These are phyloP conservation scores for Graphilbum fragrans DNA, from an alignment of 2,329 filamentous ascomycete genomes.

Conservation along the genomic window DNA sequence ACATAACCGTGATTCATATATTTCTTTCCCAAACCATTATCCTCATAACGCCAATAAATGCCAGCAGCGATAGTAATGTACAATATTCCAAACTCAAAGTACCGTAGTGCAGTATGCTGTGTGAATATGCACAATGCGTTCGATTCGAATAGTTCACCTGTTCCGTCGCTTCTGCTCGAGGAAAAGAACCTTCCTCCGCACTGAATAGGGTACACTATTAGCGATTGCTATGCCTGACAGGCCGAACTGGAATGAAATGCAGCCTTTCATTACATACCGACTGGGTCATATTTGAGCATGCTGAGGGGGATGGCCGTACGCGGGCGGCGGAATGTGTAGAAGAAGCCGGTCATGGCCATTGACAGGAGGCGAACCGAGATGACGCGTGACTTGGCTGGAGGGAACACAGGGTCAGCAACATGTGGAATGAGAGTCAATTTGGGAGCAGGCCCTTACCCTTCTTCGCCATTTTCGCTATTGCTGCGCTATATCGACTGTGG, in stretches of 20 bases:
- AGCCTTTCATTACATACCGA: slow-evolving; percentile 44
- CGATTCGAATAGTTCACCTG: slow-evolving; percentile 1
- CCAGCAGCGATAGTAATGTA: background rate
- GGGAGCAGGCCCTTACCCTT: slow-evolving; percentile 15
- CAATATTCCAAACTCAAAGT: too few species aligned
- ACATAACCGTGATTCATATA: too few species aligned
- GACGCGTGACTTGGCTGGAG: slow-evolving; percentile 74
- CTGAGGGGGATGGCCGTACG: slow-evolving; percentile 74
- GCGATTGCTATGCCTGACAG: too few species aligned
- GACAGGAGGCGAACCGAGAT: slow-evolving; percentile 89
- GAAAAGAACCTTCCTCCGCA: slow-evolving; percentile 91
- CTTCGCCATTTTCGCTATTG: slow-evolving; percentile 27
- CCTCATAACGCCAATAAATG: slow-evolving; percentile 5
- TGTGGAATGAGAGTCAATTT: background rate
- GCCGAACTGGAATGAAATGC: background rate
- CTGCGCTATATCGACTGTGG: too few species aligned
- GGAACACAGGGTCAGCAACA: background rate
- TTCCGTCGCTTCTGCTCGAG: slow-evolving; percentile 73
- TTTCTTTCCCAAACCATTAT: background rate
- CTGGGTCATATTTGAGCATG: slow-evolving; percentile 98
- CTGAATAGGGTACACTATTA: slow-evolving; percentile 35
- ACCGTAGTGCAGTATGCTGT: too few species aligned
- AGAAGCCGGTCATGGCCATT: slow-evolving; percentile 98
- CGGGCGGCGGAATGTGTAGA: slow-evolving; percentile 79
- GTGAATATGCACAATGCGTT: too few species aligned